Base-by-base conservation (phyloP, 2,329 filamentous ascomycete species). In the Huntiella bhutanensis region DNA sequence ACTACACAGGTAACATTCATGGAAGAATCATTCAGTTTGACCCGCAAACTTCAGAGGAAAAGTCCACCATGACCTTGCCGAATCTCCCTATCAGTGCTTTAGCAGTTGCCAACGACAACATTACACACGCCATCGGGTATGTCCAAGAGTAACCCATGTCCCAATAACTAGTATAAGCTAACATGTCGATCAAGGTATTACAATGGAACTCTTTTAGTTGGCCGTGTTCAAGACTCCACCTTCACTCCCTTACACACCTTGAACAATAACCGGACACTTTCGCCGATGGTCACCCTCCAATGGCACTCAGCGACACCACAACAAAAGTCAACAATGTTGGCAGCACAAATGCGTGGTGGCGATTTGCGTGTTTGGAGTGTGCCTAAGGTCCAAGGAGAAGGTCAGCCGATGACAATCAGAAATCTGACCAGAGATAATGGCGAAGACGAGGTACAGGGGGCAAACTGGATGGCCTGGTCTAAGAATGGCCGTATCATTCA, bases 391-490 rank as follows among this genome's bases (percentile, higher is more conserved):
- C 67, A 43, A 34, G 41, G 80, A 59, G 62, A 72, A 55, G 75
- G 71, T 41, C 82, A 94, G 13, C 87, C 87, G 33, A 88, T 87
- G 56, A 82, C 95, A 5, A 92, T 96, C 50, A 73, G 91, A 51
- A 79, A 92, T 22, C 65, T 98, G 42, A 88, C 84, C 59, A 73
- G 82, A 55, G 86, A 94, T 16, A 43, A 43, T 5, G 32, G 13
- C 1, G 41, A 43, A 8, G 41, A 33, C 15, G 39, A 36, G 77
- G 73, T 53, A 66, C 75, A 75, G 2, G 85, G 85, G 1, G 80
- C 83, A 34, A 94, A 93, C 59, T 98, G 91, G 91, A 87, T 95
- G 69, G 82, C 78, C 15, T 98, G 91, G 91, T 96, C 91, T 0
- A 96, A 95, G 64, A 96, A 94, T 64, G 91, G 91, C 35, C 81